phyloP scores from a whole-genome alignment of 1,139 yeast species.

The Debaryomyces psychrophilus region DNA sequence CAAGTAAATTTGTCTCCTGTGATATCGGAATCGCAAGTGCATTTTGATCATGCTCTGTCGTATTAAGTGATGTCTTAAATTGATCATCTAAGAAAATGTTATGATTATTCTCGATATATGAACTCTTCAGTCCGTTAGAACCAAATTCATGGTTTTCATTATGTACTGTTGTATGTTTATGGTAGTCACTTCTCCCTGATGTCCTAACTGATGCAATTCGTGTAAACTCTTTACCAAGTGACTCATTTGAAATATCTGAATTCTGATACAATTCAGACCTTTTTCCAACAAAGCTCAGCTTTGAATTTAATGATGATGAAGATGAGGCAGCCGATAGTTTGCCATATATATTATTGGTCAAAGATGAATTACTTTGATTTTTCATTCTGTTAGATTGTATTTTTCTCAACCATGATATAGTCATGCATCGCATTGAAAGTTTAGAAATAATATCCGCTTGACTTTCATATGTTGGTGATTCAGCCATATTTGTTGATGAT shows the following conservation, averaged over 20 bases:
- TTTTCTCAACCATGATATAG: constrained; percentile 56
- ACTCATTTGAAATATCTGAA: constrained; percentile 24
- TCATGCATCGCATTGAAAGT: constrained; percentile 64
- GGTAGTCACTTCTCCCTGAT: constrained; percentile 40
- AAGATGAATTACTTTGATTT: not conserved
- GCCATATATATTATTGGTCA: not conserved
- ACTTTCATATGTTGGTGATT: constrained; percentile 15
- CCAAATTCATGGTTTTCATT: constrained; percentile 20
- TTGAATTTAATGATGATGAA: constrained; percentile 10
- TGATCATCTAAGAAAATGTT: constrained; percentile 23
- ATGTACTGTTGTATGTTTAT: constrained; percentile 38
- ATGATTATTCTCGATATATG: constrained; percentile 22
- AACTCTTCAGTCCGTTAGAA: constrained; percentile 12
- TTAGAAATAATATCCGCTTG: constrained; percentile 52
- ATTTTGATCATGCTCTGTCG: not conserved
- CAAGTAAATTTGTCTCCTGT: constrained; percentile 27
- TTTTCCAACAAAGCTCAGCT: constrained; percentile 9
- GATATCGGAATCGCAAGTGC: not conserved
- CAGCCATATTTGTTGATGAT: constrained; percentile 12
- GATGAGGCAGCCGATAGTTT: constrained; percentile 11
- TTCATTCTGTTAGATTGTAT: not conserved
- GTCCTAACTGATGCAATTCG: constrained; percentile 45
- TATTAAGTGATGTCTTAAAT: constrained; percentile 9
- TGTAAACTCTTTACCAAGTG: constrained; percentile 31
- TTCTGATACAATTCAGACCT: constrained; percentile 10